phyloP scores from a whole-genome alignment of 228 moss, liverwort and hornwort species.

The Sphagnum fallax region DNA sequence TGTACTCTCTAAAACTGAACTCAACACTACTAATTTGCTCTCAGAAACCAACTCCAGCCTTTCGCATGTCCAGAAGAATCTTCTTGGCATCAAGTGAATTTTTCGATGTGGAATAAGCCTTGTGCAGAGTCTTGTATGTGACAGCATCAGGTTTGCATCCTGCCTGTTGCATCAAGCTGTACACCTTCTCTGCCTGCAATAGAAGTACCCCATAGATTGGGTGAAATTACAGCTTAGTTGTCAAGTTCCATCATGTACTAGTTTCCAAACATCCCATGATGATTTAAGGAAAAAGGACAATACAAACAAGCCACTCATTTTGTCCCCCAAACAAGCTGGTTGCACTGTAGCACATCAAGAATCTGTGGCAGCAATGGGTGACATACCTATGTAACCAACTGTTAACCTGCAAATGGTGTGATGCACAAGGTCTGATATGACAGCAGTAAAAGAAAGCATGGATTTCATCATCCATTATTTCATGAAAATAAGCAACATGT shows the following conservation, averaged over 20 bases:
- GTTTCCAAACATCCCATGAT: not conserved
- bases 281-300: not conserved
- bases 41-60: constrained; percentile 42
- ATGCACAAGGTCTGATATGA: too few species aligned
- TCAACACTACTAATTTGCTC: not conserved
- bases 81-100: constrained; percentile 50
- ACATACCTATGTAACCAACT: not conserved
- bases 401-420: too few species aligned
- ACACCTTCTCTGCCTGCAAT: constrained; percentile 55
- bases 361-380: not conserved
- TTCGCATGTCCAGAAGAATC: constrained; percentile 59
- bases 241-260: too few species aligned
- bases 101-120: constrained; percentile 28
- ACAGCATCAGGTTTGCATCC: constrained; percentile 42
- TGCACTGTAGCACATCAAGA: not conserved
- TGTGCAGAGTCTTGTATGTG: constrained; percentile 47
- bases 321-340: not conserved
- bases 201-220: not conserved
- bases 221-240: too few species aligned
- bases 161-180: constrained; percentile 32
- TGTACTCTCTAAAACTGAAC: too few species aligned
- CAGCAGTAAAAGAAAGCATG: too few species aligned
- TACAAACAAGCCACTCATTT: not conserved
- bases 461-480: too few species aligned
- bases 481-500: not conserved